Evolutionary conservation across 73 alveolate genomes (phyloP).

Genomic region (Uronychia setigera): DNA sequence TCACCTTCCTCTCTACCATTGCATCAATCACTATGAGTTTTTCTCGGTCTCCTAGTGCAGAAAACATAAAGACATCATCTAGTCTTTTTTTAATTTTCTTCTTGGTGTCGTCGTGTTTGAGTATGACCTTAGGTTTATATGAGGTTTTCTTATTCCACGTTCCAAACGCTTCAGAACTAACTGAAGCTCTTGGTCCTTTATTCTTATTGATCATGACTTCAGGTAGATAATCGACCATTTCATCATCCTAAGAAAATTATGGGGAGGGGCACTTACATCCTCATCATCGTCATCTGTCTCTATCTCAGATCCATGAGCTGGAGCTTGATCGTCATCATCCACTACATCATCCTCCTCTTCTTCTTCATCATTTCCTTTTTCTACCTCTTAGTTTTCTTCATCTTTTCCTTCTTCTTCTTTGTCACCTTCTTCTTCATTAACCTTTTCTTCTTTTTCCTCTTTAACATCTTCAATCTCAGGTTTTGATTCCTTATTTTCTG

Average conservation of each 20-base stretch:
- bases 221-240: slow-evolving; percentile 74
- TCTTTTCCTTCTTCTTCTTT: slow-evolving; percentile 48
- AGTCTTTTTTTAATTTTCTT: slow-evolving; percentile 72
- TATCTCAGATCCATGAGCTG: slow-evolving; percentile 20
- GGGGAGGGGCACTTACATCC: slow-evolving; percentile 3
- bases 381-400: slow-evolving; percentile 22
- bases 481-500: neutral
- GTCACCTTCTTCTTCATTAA: slow-evolving; percentile 26
- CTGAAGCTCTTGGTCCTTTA: slow-evolving; percentile 73
- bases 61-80: slow-evolving; percentile 77
- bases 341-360: slow-evolving; percentile 19
- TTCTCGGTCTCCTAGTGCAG: slow-evolving; percentile 87
- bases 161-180: slow-evolving; percentile 94
- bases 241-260: slow-evolving; percentile 74
- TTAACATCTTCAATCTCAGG: neutral
- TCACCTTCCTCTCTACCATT: slow-evolving; percentile 83
- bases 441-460: slow-evolving; percentile 12
- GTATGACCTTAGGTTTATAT: slow-evolving; percentile 84
- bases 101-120: slow-evolving; percentile 81
- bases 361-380: slow-evolving; percentile 29
- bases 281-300: slow-evolving; percentile 34
- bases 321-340: neutral
- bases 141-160: slow-evolving; percentile 80
- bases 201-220: slow-evolving; percentile 53
- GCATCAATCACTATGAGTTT: slow-evolving; percentile 87